A percentile compares a stretch with the other conserved stretches of the same genome.
phyloP scores from a whole-genome alignment of 768 basidiomycete genomes.

The Sarcodon sp. region DNA sequence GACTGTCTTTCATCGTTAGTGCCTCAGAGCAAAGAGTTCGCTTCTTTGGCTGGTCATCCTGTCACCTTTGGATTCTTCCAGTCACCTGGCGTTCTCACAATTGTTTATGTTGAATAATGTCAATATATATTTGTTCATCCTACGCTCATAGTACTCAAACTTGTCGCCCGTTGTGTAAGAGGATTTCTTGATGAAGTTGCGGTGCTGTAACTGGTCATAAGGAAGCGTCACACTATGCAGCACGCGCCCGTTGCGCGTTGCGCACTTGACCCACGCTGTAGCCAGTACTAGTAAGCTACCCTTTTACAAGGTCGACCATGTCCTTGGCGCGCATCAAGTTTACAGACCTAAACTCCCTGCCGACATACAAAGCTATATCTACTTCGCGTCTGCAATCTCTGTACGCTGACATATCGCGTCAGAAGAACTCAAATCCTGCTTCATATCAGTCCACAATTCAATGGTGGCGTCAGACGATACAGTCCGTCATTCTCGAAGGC shows the following conservation, averaged over 20 bases:
- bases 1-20: conserved; percentile 38
- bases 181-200: background rate
- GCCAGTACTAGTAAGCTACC: too few species aligned
- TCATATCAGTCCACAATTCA: conserved; percentile 70
- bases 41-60: conserved; percentile 53
- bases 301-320: conserved; percentile 5
- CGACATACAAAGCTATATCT: conserved; percentile 35
- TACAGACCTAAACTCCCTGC: conserved; percentile 17
- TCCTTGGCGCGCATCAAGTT: conserved; percentile 5
- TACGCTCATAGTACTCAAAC: background rate
- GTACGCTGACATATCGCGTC: conserved; percentile 79
- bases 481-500: conserved; percentile 45
- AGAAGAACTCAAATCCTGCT: conserved; percentile 75
- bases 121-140: background rate
- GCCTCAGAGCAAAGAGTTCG: conserved; percentile 47
- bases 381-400: conserved; percentile 55
- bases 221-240: background rate
- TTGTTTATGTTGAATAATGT: background rate
- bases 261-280: background rate
- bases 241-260: background rate
- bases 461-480: conserved; percentile 76
- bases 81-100: background rate
- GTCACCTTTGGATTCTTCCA: conserved; percentile 4
- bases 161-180: background rate
- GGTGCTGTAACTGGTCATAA: background rate